Evolutionary conservation across 805 yeast genomes (phyloP), one percentile per base, ranked within the genome.

Genomic region (Metschnikowia baotianmanensis): DNA sequence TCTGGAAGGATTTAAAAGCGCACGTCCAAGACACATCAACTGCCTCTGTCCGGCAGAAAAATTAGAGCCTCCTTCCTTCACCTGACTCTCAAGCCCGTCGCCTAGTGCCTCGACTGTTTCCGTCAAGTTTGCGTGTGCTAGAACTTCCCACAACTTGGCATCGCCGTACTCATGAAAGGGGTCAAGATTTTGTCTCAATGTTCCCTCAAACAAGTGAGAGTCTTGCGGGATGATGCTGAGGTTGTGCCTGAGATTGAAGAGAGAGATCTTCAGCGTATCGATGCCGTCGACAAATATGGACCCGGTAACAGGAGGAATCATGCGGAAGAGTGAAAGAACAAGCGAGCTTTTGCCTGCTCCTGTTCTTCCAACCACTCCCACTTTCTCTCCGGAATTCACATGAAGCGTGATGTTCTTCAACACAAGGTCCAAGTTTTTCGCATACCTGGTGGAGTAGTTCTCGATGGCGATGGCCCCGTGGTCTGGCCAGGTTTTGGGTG

Each of bases 281-380:
- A 57, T 23, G 9, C 39, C 50, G 33, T 57, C 62, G 15, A 57
- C 50, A 24, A 22, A 30, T 30, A 57, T 57, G 9, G 40, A 15
- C 13, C 62, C 62, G 2, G 36, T 45, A 0, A 31, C 47, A 1
- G 59, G 49, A 3, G 53, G 50, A 20, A 57, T 53, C 39, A 57
- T 57, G 13, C 62, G 47, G 46, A 56, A 57, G 9, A 57, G 45
- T 2, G 61, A 52, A 31, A 57, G 45, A 12, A 58, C 59, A 29
- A 57, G 48, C 17, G 61, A 56, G 24, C 59, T 54, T 34, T 57
- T 50, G 3, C 69, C 67, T 4, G 83, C 78, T 7, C 74, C 75
- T 59, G 98, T 90, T 59, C 98, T 77, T 19, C 98, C 98, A 42
- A 91, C 97, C 62, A 90, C 89, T 47, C 98, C 98, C 57, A 90